Base-by-base conservation (phyloP, 371 early-diverging fungal genomes). In the Dichotomocladium elegans region DNA sequence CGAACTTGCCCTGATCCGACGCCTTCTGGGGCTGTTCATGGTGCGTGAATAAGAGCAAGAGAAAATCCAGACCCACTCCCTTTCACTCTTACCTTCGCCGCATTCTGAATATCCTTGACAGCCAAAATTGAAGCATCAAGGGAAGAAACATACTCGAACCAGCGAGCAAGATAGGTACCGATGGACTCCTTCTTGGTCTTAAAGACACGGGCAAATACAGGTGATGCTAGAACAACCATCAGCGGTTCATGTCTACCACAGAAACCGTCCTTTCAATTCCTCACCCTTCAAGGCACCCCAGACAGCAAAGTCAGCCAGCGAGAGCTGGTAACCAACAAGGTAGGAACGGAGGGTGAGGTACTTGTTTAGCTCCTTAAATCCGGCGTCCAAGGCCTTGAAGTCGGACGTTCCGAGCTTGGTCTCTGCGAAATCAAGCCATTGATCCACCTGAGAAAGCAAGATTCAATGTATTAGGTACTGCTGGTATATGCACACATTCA, bases 1-100 rank as follows among this genome's bases (percentile, higher is more conserved):
- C 96, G 50, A 98, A 95, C 53, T 86, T 89, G 30, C 96, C 98
- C 77, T 96, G 95, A 67, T 96, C 96, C 45, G 73, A 51, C 24
- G 53, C 55, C 68, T 83, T 79, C 34, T 58, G 43, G n/a, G 53
- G 43, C 48, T 47, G 19, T 45, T n/a, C n/a, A 35, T 47, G 4
- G 21, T 34, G 7, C 19, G 27, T 9, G 8, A 8, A 27, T 26
- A 17, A 11, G 19, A 25, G 4, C 27, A 14, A 15, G 33, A 6
- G 9, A 10, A 44, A n/a, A 57, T 15, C 11, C 19, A 33, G 30
- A 33, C 37, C 35, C 35, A 22, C 12, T 24, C 15, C n/a, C 30
- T 5, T 15, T 42, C 31, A n/a, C n/a, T 11, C 12, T 46, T 61
- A 61, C 61, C 55, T 80, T 77, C 51, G 61, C 60, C 25, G 66